A percentile compares a stretch with the other conserved stretches of the same genome.
phyloP scores from a whole-genome alignment of 345 rosid species.

The Gossypium mustelinum region DNA sequence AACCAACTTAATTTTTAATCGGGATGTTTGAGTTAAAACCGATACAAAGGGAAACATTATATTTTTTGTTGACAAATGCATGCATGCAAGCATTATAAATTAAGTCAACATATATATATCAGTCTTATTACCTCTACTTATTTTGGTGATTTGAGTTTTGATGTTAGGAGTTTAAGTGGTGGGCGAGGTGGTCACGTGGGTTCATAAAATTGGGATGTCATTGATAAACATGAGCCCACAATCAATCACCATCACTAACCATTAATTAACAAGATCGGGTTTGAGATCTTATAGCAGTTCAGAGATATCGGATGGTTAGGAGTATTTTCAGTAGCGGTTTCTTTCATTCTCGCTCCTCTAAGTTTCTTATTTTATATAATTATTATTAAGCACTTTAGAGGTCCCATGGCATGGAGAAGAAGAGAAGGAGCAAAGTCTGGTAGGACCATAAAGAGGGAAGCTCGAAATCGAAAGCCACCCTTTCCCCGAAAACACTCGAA shows the following conservation, averaged over 20 bases:
- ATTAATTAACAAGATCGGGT: neutral
- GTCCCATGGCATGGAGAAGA: neutral
- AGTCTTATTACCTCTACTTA: too few species aligned
- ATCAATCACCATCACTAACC: neutral
- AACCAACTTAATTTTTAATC: too few species aligned
- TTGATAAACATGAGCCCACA: neutral
- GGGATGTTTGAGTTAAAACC: too few species aligned
- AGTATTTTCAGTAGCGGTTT: neutral
- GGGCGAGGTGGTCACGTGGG: neutral
- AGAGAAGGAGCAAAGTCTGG: neutral
- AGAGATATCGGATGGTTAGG: conserved; percentile 1
- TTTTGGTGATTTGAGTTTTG: neutral
- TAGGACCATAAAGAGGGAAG: neutral
- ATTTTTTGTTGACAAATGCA: too few species aligned
- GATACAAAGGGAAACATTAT: too few species aligned
- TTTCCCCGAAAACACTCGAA: neutral
- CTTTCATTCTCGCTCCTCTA: neutral
- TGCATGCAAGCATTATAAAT: neutral
- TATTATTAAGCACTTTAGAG: neutral
- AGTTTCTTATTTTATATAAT: neutral
- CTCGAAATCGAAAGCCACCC: neutral
- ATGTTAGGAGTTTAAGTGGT: too few species aligned
- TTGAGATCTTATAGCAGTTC: neutral
- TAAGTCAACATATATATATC: too few species aligned
- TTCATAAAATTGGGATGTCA: neutral